Base-by-base conservation (phyloP, 1,284 basidiomycete genomes). In the Chiua sp. region DNA sequence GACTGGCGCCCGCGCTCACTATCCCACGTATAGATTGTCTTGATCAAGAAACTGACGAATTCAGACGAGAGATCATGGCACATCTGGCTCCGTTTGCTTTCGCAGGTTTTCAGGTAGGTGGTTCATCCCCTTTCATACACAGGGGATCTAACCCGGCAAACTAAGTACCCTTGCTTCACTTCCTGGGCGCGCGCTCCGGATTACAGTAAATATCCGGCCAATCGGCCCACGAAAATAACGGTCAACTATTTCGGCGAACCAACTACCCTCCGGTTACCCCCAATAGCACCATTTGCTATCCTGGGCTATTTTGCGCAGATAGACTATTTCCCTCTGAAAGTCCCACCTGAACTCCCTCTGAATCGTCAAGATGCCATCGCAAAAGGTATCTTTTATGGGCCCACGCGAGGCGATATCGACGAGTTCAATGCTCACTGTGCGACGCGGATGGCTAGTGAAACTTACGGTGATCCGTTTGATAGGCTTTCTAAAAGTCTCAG, bases 101-200 rank as follows among this genome's bases (percentile, higher is more conserved):
- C 63, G 81, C 80, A 18, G 78, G 80, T 20, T 83, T 81, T 67
- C 76, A 77, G n/a, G 83, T 84, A 59, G 33, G 81, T 76, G 37
- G 37, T 28, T 22, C 59, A 47, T 65, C 37, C 35, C 44, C 54
- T 39, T 55, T 53, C 50, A 30, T 18, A 16, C 37, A 7, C 22
- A 6, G 28, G 16, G n/a, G 33, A 32, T 49, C 60, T 72, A 48
- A 76, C 37, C 11, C 35, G 13, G n/a, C 18, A 26, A 53, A 51
- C 10, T 15, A 59, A 77, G 75, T 77, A 78, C 49, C 75, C 75
- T 12, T 77, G 72, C 47, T 74, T 66, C 28, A 62, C 59, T 53
- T 57, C 30, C 18, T 62, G 72, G 16, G 5, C 16, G 37, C 32
- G 44, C 23, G 5, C 48, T 52, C 59, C 59, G n/a, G 47, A 51